Percentiles rank a stretch among this genome's conserved stretches.
phyloP scores from a whole-genome alignment of 2,329 filamentous ascomycete species.

The Epichloe coenophiala region DNA sequence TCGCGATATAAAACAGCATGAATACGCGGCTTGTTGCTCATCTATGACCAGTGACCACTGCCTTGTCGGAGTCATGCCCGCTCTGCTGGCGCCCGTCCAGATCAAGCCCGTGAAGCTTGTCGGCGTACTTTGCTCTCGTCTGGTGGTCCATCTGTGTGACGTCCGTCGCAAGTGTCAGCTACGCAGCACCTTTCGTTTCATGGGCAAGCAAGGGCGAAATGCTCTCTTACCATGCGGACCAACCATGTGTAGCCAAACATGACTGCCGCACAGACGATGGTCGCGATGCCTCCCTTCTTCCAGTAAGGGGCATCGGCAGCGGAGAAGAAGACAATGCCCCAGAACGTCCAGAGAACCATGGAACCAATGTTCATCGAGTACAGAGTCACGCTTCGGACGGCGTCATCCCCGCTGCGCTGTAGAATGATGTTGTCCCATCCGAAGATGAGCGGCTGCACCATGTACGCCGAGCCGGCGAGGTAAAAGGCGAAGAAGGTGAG shows the following conservation, averaged over 20 bases:
- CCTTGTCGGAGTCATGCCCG: background rate
- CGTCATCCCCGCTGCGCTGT: background rate
- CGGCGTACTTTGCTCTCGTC: background rate
- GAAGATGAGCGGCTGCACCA: background rate
- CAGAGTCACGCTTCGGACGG: background rate
- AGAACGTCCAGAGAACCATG: background rate
- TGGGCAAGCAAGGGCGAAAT: background rate
- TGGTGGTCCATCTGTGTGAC: background rate
- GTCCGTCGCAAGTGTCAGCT: background rate
- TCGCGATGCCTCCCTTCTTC: background rate
- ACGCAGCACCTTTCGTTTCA: background rate
- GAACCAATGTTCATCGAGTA: background rate
- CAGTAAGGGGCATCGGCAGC: background rate
- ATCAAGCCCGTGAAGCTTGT: background rate
- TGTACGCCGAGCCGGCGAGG: background rate
- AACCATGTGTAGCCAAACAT: background rate
- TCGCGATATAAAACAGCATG: too few relatives aligned
- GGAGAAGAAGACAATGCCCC: background rate
- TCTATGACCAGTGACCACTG: background rate
- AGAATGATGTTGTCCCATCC: background rate
- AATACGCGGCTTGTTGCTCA: background rate
- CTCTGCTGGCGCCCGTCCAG: background rate
- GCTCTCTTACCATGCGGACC: background rate
- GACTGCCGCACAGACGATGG: background rate
- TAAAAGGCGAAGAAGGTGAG: background rate